Base-by-base conservation (phyloP, 2,329 filamentous ascomycete species). In the Aspergillus brasiliensis region DNA sequence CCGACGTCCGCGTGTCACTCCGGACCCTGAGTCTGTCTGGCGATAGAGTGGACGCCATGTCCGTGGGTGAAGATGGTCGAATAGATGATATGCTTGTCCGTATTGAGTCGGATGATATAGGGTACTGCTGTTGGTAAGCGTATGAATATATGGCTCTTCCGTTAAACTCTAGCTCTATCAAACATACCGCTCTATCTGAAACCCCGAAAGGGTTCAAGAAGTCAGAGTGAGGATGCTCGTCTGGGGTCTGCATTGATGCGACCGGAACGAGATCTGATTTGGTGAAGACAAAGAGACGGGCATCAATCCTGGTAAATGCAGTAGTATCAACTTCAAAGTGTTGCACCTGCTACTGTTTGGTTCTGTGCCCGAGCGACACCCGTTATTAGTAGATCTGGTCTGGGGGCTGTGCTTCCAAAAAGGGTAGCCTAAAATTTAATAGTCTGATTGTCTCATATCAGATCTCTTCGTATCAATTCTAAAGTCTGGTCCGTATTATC, bases 11-110 rank as follows among this genome's bases (percentile, higher is more conserved):
- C 15, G 67, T 72, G 34, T 62, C 59, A 62, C 61, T 56, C 5
- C 73, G 67, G 3, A 73, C 71, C 46, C 60, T 69, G 44, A 74
- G 56, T 10, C 60, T 65, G 5, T 61, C 61, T 59, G 70, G 57
- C 47, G 72, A 66, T 31, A 59, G 58, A 15, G 64, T 65, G 53
- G 63, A 62, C 5, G 68, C 61, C 67, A 67, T 72, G 34, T 71
- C 66, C 46, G 66, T 68, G 25, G 67, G 38, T 46, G 67, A 65
- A 34, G 65, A 66, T 51, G 64, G 52, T 15, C 65, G 63, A 27
- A 64, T 44, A 51, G 48, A 51, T 34, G 57, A 47, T 38, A 52
- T 38, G 42, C 51, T 56, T 25, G 60, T 31, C 23, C 48, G 51
- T 37, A 57, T 44, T 56, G 56, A n/a, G 28, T 13, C 46, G 37